Evolutionary conservation across 345 rosid species (phyloP), one percentile per base, ranked within the genome.

Genomic region (Lumnitzera littorea): DNA sequence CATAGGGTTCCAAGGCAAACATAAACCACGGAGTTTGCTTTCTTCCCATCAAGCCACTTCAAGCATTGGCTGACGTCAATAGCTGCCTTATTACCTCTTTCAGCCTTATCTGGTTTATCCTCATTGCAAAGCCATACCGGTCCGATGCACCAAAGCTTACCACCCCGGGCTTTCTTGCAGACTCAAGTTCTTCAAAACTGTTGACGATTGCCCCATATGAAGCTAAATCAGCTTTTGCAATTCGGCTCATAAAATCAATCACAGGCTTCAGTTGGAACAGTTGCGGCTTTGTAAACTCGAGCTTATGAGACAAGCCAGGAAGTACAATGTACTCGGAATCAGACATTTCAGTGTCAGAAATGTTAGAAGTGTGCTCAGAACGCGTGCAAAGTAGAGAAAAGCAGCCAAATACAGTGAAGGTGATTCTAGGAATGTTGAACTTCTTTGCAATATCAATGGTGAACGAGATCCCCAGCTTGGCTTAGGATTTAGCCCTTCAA

Each of bases 351-450:
- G 66, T 51, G 12, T 63, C 56, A 24, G 41, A 69, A 10, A 72
- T 9, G 41, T 68, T 60, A 13, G 62, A 65, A 25, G 24, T 48
- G 24, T 24, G 70, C 48, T 57, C 57, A 47, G 41, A 60, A 41
- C 62, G 75, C 64, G 24, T 24, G 61, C 79, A 83, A 66, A 79
- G 61, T 12, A 79, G 53, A 20, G 60, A 56, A 56, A 84, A 84
- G 61, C 86, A 81, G 36, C 76, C 53, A 67, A 68, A 62, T 31
- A 87, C 87, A 46, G 81, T 84, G 50, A 89, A 89, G 53, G 57
- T 50, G 55, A 89, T 67, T 64, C 84, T 70, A 0, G 89, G 89
- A 55, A 86, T 56, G 9, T 69, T 58, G 52, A 81, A 75, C 43
- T 67, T 75, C 48, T 46, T 53, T 8, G 91, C 83, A 8, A 69